Conservation (phyloP, 2,329 filamentous ascomycete genomes). For the Erysiphe neolycopersici region DNA sequence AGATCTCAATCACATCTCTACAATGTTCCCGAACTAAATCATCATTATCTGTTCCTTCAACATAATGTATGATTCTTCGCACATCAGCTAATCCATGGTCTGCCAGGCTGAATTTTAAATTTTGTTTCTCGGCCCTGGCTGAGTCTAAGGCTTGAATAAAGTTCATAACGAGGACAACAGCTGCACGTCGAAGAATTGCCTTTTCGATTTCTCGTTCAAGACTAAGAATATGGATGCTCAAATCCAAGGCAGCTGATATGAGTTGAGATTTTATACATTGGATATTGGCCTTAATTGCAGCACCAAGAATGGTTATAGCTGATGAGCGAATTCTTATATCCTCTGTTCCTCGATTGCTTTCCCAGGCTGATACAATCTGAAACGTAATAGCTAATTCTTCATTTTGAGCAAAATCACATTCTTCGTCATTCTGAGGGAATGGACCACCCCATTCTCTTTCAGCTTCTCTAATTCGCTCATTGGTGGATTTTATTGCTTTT, state of each 20-base stretch:
- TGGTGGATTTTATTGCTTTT: slow-evolving; percentile 21
- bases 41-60: slow-evolving; percentile 38
- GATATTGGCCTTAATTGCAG: slow-evolving; percentile 31
- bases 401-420: slow-evolving; percentile 1
- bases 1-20: slow-evolving; percentile 34
- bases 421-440: slow-evolving; percentile 19
- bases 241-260: slow-evolving; percentile 30
- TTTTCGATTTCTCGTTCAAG: slow-evolving; percentile 32
- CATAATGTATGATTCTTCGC: slow-evolving; percentile 32
- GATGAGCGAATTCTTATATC: slow-evolving; percentile 45
- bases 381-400: slow-evolving; percentile 22
- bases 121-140: slow-evolving; percentile 20
- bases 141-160: slow-evolving; percentile 32
- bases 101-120: slow-evolving; percentile 26
- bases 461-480: slow-evolving; percentile 18
- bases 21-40: slow-evolving; percentile 42
- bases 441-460: slow-evolving; percentile 25
- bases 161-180: slow-evolving; percentile 33
- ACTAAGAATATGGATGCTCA: slow-evolving; percentile 32
- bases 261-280: slow-evolving; percentile 25
- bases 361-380: slow-evolving; percentile 39
- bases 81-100: slow-evolving; percentile 32
- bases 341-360: slow-evolving; percentile 35
- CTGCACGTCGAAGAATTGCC: slow-evolving; percentile 38
- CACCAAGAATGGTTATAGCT: slow-evolving; percentile 36